Evolutionary conservation across 495 filamentous ascomycete genomes (phyloP).

Genomic region (Penicillium parvum): DNA sequence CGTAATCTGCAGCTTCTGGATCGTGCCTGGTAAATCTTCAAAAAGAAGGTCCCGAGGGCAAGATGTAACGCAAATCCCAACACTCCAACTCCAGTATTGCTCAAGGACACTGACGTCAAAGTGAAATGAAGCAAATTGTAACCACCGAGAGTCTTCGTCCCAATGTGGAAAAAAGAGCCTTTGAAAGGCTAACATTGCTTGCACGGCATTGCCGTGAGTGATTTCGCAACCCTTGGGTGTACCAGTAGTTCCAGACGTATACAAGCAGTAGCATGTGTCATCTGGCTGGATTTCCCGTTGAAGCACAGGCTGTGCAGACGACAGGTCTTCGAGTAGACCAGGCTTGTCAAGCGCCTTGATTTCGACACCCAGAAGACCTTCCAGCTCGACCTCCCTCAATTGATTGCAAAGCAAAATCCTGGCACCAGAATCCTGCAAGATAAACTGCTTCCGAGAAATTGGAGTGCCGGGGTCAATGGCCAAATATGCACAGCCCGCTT

Average conservation of each 20-base stretch:
- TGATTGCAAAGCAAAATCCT: conserved; percentile 22
- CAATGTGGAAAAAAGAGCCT: conserved; percentile 38
- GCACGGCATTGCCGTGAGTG: conserved; percentile 37
- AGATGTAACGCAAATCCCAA: conserved; percentile 74
- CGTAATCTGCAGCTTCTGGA: conserved; percentile 68
- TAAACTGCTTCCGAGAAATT: conserved; percentile 40
- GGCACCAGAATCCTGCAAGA: conserved; percentile 33
- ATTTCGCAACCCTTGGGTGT: conserved; percentile 96
- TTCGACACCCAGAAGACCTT: conserved; percentile 18
- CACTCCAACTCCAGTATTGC: conserved; percentile 86
- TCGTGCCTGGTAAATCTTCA: conserved; percentile 66
- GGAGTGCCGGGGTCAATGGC: conserved; percentile 51
- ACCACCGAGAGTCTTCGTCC: conserved; percentile 64
- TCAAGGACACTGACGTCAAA: conserved; percentile 87
- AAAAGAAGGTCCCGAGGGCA: conserved; percentile 74
- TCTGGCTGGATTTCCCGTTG: conserved; percentile 50
- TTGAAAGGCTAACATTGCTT: conserved; percentile 42
- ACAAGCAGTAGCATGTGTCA: conserved; percentile 91
- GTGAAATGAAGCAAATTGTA: conserved; percentile 86
- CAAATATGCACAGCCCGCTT: conserved; percentile 70
- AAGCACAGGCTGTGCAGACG: conserved; percentile 14
- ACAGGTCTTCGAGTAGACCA: conserved; percentile 20
- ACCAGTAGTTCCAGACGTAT: conserved; percentile 94
- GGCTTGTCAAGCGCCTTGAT: conserved; percentile 32
- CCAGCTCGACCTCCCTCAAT: conserved; percentile 10